Evolutionary conservation across 495 filamentous ascomycete species (phyloP), one percentile per base, ranked within the genome.

Genomic region (Aspergillus ostianus): DNA sequence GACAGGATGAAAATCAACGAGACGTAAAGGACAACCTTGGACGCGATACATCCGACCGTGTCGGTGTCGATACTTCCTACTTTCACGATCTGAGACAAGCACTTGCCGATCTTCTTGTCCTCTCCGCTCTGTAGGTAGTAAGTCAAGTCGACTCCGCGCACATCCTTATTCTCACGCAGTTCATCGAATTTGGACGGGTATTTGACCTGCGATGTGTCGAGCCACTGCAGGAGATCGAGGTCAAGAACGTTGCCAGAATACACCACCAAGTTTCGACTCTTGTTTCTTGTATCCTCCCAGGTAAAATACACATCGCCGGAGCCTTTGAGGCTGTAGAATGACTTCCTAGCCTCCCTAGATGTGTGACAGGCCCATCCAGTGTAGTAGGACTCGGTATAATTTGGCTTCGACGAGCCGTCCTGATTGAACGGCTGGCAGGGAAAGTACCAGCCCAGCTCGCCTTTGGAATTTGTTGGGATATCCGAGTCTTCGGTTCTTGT

Each of bases 31-130:
- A 99, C 95, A 17, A 99, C 93, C 71, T 96, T 89, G 53, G 92
- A 95, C 1, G 95, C 95, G 64, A 99, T 98, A 73, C 95, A 99
- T 13, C 95, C 95, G 9, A 99, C 90, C 4, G 92, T 97, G 63
- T 93, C 92, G 0, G 94, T 97, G 69, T 98, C 95, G 58, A 99
- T 90, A 15, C 90, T 90, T 15, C 95, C 95, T 26, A 99, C 95
- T 66, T 92, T 93, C 80, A 96, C 90, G 58, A 96, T 96, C 70
- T 99, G 86, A 36, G 90, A 81, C 58, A 98, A 80, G 71, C 95
- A 99, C 67, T 89, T 83, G 3, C 90, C 93, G 19, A 93, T 77
- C 57, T 84, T 77, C 80, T 92, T 96, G 64, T 96, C 91, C 1
- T 80, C 73, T 5, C 83, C 78, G 9, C 83, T 86, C 65, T 94